Percentiles rank a stretch among this genome's conserved stretches.
Conservation (phyloP, 192 early-diverging fungal genomes). For the Gamsiella multidivaricata region DNA sequence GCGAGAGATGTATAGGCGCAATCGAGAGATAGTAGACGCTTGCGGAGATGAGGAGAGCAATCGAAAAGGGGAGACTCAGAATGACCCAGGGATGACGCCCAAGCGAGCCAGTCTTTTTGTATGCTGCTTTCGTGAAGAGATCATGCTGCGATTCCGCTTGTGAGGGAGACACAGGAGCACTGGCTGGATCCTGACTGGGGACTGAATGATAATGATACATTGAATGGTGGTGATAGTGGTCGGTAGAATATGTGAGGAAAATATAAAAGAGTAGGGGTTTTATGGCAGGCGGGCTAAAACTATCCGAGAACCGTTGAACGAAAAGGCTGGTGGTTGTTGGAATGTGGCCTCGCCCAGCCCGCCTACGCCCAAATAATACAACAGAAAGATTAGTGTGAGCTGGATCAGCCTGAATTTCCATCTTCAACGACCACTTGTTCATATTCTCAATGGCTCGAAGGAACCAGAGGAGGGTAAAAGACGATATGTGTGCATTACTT, state of each 20-base stretch:
- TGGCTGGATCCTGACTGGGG: not conserved
- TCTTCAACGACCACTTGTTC: no score
- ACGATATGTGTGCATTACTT: not conserved
- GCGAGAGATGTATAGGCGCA: not conserved
- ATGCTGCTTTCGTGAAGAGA: not conserved
- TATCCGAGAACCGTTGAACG: no score
- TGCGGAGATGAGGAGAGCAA: constrained; percentile 14
- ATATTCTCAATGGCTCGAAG: not conserved
- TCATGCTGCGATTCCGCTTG: not conserved
- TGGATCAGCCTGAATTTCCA: no score
- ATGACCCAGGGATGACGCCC: constrained; percentile 12
- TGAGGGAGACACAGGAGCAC: not conserved
- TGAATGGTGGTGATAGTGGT: not conserved
- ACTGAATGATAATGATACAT: not conserved
- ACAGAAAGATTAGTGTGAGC: no score
- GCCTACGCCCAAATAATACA: no score
- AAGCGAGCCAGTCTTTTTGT: not conserved
- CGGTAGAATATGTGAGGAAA: not conserved
- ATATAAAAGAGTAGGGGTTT: not conserved
- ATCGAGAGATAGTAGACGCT: constrained; percentile 23
- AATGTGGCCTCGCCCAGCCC: no score
- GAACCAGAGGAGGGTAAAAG: not conserved
- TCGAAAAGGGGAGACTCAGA: constrained; percentile 21
- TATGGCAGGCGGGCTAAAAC: no score
- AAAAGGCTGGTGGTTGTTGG: no score